These are phyloP conservation scores for Wickerhamomyces rabaulensis DNA, from an alignment of 805 yeast species.

Conservation along the genomic window DNA sequence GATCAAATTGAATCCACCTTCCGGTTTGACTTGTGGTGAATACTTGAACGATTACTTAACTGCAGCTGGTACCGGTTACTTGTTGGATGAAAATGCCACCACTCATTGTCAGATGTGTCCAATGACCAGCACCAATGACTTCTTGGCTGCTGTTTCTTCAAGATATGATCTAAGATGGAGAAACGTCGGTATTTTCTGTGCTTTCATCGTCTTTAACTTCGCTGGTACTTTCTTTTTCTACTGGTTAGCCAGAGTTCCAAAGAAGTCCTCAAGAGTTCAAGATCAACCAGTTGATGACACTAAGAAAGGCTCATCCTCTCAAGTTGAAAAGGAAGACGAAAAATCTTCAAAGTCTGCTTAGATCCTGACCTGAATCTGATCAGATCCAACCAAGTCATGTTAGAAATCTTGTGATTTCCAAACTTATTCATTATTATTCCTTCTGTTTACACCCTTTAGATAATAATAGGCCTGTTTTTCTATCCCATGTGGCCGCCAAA, in stretches of 20 bases:
- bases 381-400: too few relatives aligned
- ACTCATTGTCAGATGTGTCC: conserved; percentile 56
- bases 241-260: conserved; percentile 67
- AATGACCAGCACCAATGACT: conserved; percentile 51
- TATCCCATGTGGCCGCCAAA: too few relatives aligned
- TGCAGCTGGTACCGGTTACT: conserved; percentile 22
- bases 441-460: too few relatives aligned
- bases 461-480: too few relatives aligned
- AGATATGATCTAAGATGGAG: conserved; percentile 56
- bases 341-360: neutral
- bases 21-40: conserved; percentile 51
- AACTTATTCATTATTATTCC: too few relatives aligned
- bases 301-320: neutral
- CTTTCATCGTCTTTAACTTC: conserved; percentile 34
- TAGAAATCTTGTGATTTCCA: neutral
- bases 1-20: conserved; percentile 43
- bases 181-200: conserved; percentile 52
- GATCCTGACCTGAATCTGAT: neutral
- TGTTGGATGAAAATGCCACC: conserved; percentile 28
- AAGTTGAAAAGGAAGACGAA: neutral
- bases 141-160: conserved; percentile 39
- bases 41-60: conserved; percentile 36
- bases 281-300: too few relatives aligned
- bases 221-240: conserved; percentile 39
- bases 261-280: conserved; percentile 36